These are phyloP conservation scores for Cyphellophora europaea DNA, from an alignment of 2,329 filamentous ascomycete species.

Conservation along the genomic window DNA sequence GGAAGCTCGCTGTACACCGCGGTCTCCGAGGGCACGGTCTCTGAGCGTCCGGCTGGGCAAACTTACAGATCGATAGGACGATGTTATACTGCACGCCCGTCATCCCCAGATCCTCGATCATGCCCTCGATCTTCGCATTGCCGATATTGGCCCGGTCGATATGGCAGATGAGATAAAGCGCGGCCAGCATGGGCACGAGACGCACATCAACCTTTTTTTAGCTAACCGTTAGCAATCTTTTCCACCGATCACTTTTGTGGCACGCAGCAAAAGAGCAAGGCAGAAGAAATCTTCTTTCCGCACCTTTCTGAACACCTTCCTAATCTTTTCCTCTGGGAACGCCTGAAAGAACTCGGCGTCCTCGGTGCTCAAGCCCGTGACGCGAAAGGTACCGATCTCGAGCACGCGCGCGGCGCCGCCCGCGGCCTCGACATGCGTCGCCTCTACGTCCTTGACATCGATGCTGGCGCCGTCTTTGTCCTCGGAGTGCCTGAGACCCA, in stretches of 20 bases:
- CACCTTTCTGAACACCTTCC: constrained; percentile 15
- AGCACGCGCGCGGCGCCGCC: constrained; percentile 10
- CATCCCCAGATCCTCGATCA: constrained; percentile 41
- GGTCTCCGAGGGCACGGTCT: no score
- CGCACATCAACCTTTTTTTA: constrained; percentile 59
- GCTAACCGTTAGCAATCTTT: constrained; percentile 24
- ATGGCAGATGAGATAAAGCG: constrained; percentile 64
- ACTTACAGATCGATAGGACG: constrained; percentile 32
- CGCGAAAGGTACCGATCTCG: constrained; percentile 22
- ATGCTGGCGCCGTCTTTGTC: constrained; percentile 6
- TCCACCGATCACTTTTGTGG: not conserved
- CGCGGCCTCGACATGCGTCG: constrained; percentile 1
- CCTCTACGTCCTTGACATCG: constrained; percentile 2
- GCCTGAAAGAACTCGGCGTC: constrained; percentile 24
- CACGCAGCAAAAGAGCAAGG: no score
- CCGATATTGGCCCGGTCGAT: constrained; percentile 37
- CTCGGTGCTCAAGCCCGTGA: constrained; percentile 20
- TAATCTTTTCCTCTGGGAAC: constrained; percentile 20
- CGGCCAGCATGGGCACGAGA: constrained; percentile 54
- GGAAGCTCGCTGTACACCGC: no score
- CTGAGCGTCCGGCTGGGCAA: no score
- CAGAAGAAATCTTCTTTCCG: no score
- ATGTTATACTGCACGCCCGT: constrained; percentile 32
- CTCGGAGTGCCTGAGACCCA: constrained; percentile 2
- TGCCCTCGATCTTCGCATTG: constrained; percentile 23